Base-by-base conservation (phyloP, 257 asterid species). In the Jaltomata sinuosa region DNA sequence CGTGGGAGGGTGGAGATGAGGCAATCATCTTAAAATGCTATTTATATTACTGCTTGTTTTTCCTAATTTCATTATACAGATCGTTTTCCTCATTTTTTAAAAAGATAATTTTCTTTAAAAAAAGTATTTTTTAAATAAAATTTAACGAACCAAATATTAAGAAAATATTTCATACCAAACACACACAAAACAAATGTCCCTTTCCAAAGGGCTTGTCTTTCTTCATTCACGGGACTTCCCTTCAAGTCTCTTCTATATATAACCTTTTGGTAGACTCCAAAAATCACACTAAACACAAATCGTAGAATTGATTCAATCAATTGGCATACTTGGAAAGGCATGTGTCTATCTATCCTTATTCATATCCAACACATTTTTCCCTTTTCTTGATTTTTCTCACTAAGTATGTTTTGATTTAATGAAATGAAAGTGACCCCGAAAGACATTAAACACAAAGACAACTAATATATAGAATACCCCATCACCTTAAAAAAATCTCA, bases 251-350 rank as follows among this genome's bases (percentile, higher is more conserved):
- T 47, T 45, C 42, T 15, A 25, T 38, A 71, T 71, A 71, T 76
- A n/a, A n/a, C 81, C 61, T 76, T 76, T 76, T 76, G 81, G 81
- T 25, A 76, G 40, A 76, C 81, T 76, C 62, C 81, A 76, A 76
- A 76, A 65, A 76, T n/a, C 36, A 47, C 38, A 68, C 55, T 47
- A n/a, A n/a, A 76, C 32, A 10, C 40, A 49, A 27, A 76, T 27
- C 42, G 38, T 76, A 47, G 1, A 27, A 76, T 15, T 49, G 18
- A 76, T 76, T 49, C 22, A 27, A 76, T 47, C 81, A 76, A 47
- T 76, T 72, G 80, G 57, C 57, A 72, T 42, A 72, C 14, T 22
- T 76, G n/a, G 10, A 47, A 76, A 32, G 84, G 19, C 77, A 57
- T 40, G 84, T 81, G 77, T 81, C 25, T 76, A 76, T 29, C 25